Percentiles rank a stretch among this genome's conserved stretches.
phyloP scores from a whole-genome alignment of 805 yeast genomes.

The Candida ipomoeae region DNA sequence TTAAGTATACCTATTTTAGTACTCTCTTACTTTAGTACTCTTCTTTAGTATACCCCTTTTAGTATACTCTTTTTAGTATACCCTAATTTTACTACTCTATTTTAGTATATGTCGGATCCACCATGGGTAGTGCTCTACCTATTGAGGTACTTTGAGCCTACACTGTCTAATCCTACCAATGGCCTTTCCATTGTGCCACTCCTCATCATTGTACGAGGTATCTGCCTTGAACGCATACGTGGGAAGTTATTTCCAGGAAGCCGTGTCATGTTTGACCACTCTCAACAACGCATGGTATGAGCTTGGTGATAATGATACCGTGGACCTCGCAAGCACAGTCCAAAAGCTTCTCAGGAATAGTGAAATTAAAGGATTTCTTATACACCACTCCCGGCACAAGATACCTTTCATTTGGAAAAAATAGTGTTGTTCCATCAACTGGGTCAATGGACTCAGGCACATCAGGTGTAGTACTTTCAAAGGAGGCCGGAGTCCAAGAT shows the following conservation, averaged over 20 bases:
- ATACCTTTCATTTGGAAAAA: constrained; percentile 23
- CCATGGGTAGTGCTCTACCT: too few relatives aligned
- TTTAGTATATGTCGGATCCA: too few relatives aligned
- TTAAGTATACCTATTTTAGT: too few relatives aligned
- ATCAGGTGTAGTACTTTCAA: constrained; percentile 10
- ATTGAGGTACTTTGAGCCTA: too few relatives aligned
- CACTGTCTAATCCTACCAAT: too few relatives aligned
- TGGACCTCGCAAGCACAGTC: constrained; percentile 29
- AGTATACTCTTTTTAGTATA: too few relatives aligned
- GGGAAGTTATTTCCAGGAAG: constrained; percentile 95
- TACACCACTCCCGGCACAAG: constrained; percentile 24
- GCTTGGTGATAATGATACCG: constrained; percentile 42
- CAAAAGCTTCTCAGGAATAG: constrained; percentile 30
- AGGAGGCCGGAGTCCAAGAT: constrained; percentile 27
- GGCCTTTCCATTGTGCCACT: too few relatives aligned
- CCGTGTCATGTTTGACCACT: constrained; percentile 77
- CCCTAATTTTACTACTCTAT: too few relatives aligned
- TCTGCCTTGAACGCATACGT: constrained; percentile 83
- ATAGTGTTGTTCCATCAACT: constrained; percentile 26
- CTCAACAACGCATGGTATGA: constrained; percentile 83
- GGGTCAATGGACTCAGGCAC: constrained; percentile 23
- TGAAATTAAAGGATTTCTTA: constrained; percentile 38
- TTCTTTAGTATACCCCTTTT: too few relatives aligned
- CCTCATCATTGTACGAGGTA: too few relatives aligned
- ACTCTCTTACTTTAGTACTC: too few relatives aligned